Base-by-base conservation (phyloP, 129 eudicot species). In the Tagetes erecta region DNA sequence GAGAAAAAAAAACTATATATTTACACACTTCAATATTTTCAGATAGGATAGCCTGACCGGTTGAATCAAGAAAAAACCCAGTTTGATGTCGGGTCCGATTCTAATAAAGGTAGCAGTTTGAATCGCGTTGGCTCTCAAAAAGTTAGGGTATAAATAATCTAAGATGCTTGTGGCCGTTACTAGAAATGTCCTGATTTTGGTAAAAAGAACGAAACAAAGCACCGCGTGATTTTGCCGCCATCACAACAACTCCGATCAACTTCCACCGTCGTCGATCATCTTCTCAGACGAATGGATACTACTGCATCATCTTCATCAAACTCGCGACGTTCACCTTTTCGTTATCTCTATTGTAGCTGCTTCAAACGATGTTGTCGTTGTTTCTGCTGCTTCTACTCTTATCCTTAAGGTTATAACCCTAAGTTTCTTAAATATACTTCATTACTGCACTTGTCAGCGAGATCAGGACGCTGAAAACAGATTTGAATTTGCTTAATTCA, bases 351-450 rank as follows among this genome's bases (percentile, higher is more conserved):
- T 60, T 84, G 85, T 35, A 84, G 33, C 75, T 84, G 88, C 83
- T 84, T 81, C 72, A 81, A 70, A 64, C 88, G 85, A 27, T 81
- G 85, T 11, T 84, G 88, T 35, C 85, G 88, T 4, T 84, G 88
- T 67, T 81, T 81, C 75, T 84, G 88, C 64, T 84, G 88, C 83
- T 81, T 73, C 76, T 84, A 81, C 81, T 80, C 88, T 50, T 84
- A 73, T 44, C 88, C 88, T 35, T 84, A 58, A 77, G 78, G 78
- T 67, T 36, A 6, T 70, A 78, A 78, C 70, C 77, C 83, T 78
- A 78, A 70, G 5, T 78, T 56, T 31, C 36, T 58, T 57, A 20
- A 20, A 20, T 20, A 20, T 20, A 20, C 64, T 0, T 50, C 2
- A 49, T 31, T 49, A 39, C 41, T 37, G 31, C 46, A 71, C 47